Conservation (phyloP, 345 rosid species). For the Aquilaria malaccensis region DNA sequence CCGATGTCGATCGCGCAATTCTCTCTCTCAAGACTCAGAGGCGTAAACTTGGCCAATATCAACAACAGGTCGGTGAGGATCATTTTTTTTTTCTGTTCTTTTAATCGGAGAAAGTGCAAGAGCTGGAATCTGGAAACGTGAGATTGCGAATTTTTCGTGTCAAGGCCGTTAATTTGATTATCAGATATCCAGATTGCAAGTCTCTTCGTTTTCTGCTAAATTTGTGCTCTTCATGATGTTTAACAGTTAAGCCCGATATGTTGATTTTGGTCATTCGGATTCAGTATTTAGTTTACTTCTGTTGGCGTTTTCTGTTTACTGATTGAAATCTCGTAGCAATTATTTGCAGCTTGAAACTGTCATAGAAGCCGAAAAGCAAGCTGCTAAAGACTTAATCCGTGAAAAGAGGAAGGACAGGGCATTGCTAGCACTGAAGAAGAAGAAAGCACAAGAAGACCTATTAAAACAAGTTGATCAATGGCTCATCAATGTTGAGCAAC, state of each 20-base stretch:
- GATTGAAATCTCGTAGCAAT: no score
- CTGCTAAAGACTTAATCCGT: conserved; percentile 72
- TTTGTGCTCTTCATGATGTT: no score
- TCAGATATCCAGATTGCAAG: no score
- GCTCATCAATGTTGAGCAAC: conserved; percentile 96
- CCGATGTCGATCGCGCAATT: conserved; percentile 86
- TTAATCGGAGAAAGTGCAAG: not conserved
- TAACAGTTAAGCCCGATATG: no score
- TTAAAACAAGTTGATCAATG: conserved; percentile 88
- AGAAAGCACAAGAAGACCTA: conserved; percentile 82
- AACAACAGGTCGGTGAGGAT: conserved; percentile 54
- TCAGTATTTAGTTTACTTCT: not conserved
- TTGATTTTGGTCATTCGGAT: not conserved
- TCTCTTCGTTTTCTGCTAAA: no score
- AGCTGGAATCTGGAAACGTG: not conserved
- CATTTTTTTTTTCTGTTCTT: not conserved
- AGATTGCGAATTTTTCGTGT: no score
- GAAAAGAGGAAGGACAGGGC: conserved; percentile 91
- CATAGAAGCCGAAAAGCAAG: conserved; percentile 90
- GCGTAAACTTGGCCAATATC: conserved; percentile 88
- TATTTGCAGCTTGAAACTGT: conserved; percentile 60
- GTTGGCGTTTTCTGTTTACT: not conserved
- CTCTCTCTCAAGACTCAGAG: conserved; percentile 95
- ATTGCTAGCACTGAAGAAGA: conserved; percentile 88
- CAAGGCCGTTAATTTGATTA: no score